phyloP scores from a whole-genome alignment of 345 rosid species.

The Bruguiera parviflora region DNA sequence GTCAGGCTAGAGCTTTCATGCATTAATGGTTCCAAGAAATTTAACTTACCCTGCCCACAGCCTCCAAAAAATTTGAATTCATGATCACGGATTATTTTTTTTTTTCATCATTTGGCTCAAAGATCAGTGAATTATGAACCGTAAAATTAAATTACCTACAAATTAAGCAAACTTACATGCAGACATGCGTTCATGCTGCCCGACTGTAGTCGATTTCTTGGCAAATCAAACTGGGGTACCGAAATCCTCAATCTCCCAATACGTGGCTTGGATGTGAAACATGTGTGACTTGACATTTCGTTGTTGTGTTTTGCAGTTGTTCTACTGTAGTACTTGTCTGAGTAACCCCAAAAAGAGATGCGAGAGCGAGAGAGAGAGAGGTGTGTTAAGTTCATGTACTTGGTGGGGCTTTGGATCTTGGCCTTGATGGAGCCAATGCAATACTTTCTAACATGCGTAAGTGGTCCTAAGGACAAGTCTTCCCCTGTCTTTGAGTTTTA shows the following conservation, averaged over 20 bases:
- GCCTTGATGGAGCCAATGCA: slow-evolving; percentile 13
- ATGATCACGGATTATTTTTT: no score
- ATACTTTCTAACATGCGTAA: not conserved
- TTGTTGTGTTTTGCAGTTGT: slow-evolving; percentile 6
- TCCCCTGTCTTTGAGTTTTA: slow-evolving; percentile 8
- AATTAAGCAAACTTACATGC: no score
- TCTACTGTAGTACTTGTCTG: not conserved
- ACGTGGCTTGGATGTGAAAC: not conserved
- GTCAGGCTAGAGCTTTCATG: no score
- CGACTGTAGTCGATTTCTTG: no score
- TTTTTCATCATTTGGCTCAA: no score
- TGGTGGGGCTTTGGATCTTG: slow-evolving; percentile 6
- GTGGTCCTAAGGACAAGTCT: slow-evolving; percentile 25
- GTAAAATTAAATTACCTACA: no score
- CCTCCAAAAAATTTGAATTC: no score
- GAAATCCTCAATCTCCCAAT: not conserved
- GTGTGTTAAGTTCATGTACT: not conserved
- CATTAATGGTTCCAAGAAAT: no score
- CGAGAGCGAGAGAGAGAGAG: no score
- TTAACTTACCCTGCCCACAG: no score
- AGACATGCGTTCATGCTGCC: no score
- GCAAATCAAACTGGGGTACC: not conserved
- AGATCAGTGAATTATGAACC: no score
- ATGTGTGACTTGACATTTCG: slow-evolving; percentile 7
- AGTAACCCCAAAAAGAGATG: not conserved